Evolutionary conservation across 192 early-diverging fungal species (phyloP), one percentile per base, ranked within the genome.

Genomic region (Diversispora epigaea): DNA sequence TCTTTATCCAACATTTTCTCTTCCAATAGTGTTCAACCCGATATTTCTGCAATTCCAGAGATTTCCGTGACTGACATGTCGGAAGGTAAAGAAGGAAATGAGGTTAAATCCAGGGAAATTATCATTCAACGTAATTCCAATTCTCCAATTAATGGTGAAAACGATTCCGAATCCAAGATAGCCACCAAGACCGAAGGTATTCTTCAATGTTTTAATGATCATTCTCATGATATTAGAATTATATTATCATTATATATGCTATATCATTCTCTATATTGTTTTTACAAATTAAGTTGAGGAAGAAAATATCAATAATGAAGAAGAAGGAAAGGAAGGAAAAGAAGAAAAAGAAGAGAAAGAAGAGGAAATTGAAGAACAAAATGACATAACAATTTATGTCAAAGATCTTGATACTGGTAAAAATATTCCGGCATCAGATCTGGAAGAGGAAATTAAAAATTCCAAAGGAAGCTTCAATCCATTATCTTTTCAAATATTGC

Each of bases 371-470:
- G 60, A 74, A 45, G 68, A 54, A 54, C 22, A 19, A 32, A n/a
- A 15, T 19, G 73, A 75, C 19, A 32, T 75, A 17, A 75, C 73
- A 12, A 62, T 75, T 17, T 75, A 75, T 54, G 45, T 75, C 47
- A 75, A 75, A 75, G 73, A 75, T 54, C 17, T 75, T 8, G 73
- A 75, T 56, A 75, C 73, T 49, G 73, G 73, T 11, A 75, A 65
- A 65, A 17, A 65, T 39, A 21, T 75, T 6, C 63, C 63, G 19
- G 73, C 46, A 21, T 19, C 47, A 15, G 62, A 75, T 75, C 15
- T 75, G 17, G 73, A 75, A 52, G 62, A 63, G 47, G 73, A 75
- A 49, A 40, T 75, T 22, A 75, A 75, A 25, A 65, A 75, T 55
- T 75, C 73, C 21, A 75, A 65, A 7, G 62, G 25, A 15, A 75